Evolutionary conservation across 192 early-diverging fungal genomes (phyloP).

Genomic region (Coemansia asiatica): DNA sequence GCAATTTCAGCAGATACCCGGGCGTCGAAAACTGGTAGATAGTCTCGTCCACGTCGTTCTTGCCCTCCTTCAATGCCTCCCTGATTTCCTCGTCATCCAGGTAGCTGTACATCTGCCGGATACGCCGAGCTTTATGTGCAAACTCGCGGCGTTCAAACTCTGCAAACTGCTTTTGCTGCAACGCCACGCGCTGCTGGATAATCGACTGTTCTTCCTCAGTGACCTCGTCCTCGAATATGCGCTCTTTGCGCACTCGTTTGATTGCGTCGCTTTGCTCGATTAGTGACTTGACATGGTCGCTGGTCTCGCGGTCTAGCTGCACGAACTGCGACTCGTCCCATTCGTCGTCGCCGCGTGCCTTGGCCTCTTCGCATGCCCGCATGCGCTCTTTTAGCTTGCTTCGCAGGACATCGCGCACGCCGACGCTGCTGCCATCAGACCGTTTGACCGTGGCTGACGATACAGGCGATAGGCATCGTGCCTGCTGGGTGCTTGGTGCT

Average conservation of each 20-base stretch:
- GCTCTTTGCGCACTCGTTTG: slow-evolving; percentile 77
- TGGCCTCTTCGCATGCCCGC: slow-evolving; percentile 34
- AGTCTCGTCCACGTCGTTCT: slow-evolving; percentile 87
- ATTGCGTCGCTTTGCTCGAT: slow-evolving; percentile 68
- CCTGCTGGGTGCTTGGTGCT: slow-evolving; percentile 9
- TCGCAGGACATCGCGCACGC: slow-evolving; percentile 52
- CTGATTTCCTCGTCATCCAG: slow-evolving; percentile 82
- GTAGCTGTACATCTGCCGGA: slow-evolving; percentile 76
- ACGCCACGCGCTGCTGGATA: slow-evolving; percentile 85
- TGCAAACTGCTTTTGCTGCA: slow-evolving; percentile 89
- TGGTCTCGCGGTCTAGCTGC: slow-evolving; percentile 55
- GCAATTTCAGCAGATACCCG: slow-evolving; percentile 69
- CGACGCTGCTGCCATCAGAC: slow-evolving; percentile 12
- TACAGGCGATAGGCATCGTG: neutral
- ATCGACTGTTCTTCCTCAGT: slow-evolving; percentile 88
- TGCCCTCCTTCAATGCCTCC: slow-evolving; percentile 74
- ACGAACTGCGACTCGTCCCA: slow-evolving; percentile 55
- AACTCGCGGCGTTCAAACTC: slow-evolving; percentile 83
- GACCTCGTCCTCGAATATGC: slow-evolving; percentile 86
- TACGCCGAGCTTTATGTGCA: slow-evolving; percentile 74
- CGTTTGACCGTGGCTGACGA: neutral
- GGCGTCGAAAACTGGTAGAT: slow-evolving; percentile 80
- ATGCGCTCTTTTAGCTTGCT: slow-evolving; percentile 34
- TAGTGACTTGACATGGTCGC: slow-evolving; percentile 56
- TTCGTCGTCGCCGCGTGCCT: slow-evolving; percentile 39